Evolutionary conservation across 495 filamentous ascomycete genomes (phyloP).

Genomic region (Immersiella caudata): DNA sequence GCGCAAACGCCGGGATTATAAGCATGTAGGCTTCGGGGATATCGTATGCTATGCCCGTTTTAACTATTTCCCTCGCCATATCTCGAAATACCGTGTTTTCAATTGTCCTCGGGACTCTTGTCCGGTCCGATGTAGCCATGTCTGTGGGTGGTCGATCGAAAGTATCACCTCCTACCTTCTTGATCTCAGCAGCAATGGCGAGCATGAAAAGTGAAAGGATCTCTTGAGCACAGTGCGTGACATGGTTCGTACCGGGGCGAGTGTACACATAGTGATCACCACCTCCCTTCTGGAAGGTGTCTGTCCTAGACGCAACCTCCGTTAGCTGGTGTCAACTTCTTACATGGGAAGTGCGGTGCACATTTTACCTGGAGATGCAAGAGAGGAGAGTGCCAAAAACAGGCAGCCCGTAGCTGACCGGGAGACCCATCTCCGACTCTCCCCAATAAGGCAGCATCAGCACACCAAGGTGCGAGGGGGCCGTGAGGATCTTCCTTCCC

Average conservation of each 20-base stretch:
- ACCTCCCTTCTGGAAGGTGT: not conserved
- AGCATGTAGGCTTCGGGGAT: conserved; percentile 7
- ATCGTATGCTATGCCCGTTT: not conserved
- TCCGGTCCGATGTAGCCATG: not conserved
- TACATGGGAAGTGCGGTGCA: too few species aligned
- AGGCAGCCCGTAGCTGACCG: not conserved
- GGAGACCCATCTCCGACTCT: too few species aligned
- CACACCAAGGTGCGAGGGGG: not conserved
- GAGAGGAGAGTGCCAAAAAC: not conserved
- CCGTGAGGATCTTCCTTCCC: not conserved
- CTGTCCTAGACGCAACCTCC: not conserved
- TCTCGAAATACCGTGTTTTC: conserved; percentile 5
- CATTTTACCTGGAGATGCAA: not conserved
- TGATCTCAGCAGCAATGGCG: not conserved
- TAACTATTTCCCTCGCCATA: not conserved
- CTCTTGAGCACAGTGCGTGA: conserved; percentile 16
- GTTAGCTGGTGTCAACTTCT: too few species aligned
- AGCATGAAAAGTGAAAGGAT: conserved; percentile 11
- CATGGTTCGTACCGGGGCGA: not conserved
- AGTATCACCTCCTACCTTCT: conserved; percentile 2
- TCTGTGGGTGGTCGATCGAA: too few species aligned
- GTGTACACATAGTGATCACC: conserved; percentile 1
- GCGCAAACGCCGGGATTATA: conserved; percentile 3
- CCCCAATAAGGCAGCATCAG: too few species aligned
- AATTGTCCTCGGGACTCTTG: not conserved